Base-by-base conservation (phyloP, 176 grass and related monocot genomes). In the Luzula sylvatica region DNA sequence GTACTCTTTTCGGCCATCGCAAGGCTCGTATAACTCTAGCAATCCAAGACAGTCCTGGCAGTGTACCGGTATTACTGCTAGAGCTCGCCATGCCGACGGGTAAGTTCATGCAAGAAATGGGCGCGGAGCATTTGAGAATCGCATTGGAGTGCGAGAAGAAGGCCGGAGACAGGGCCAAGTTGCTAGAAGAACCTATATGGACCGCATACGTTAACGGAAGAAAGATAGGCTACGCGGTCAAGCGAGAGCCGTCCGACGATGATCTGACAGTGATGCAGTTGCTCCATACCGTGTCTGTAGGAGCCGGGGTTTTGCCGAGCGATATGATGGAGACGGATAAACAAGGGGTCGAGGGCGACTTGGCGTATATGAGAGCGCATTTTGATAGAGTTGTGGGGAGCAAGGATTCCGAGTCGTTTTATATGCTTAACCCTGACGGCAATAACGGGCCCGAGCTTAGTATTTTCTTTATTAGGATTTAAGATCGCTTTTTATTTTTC, bases 71-170 rank as follows among this genome's bases (percentile, higher is more conserved):
- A 41, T 82, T 96, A 29, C 73, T 96, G 19, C 74, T 96, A 12
- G 90, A 96, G 80, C 77, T 96, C 7, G 83, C 90, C 25, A 79
- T 86, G 52, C 80, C 71, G 27, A 88, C 90, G 5, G 74, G 80
- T 11, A 69, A 82, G 65, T 95, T 95, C 90, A 88, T 88, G 90
- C 90, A 88, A 78, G 84, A 86, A 67, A 86, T 96, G 90, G 84
- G 90, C 49, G 69, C 80, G 14, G 84, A 88, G 77, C 80, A 86
- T 65, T 61, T 88, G 9, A 77, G 84, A 46, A 74, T 96, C 17
- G 84, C 90, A 50, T 61, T 96, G 41, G 84, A 96, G 77, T 88
- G 84, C 54, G 90, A 86, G 63, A 88, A 82, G 77, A 85, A 72
- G 64, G 66, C 81, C 23, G 74, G 70, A 42, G 75, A 81, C 3